Base-by-base conservation (phyloP, 1,139 yeast species). In the Eremothecium gossypii region DNA sequence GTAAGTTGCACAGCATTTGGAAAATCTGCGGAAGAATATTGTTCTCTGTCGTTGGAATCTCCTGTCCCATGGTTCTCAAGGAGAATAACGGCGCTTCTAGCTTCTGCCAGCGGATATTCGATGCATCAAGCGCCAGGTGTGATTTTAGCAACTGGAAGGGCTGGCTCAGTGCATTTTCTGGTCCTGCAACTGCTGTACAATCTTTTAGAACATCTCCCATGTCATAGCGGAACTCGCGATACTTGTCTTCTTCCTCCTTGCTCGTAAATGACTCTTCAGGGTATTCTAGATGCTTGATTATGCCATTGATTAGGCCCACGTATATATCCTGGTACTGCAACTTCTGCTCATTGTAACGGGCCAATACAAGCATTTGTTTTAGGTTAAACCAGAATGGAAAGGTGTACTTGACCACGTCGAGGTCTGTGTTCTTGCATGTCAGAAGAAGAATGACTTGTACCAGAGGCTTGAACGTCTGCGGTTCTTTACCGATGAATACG, bases 171-270 rank as follows among this genome's bases (percentile, higher is more conserved):
- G 96, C 87, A 34, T 64, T 68, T 4, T 76, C 66, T 2, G 94
- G 73, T 0, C 97, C 97, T 33, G 85, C 79, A 2, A 91, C 89
- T 1, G 85, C 83, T 53, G 96, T 85, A 64, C 97, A 87, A 60
- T 89, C 96, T 58, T 91, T 93, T 49, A 93, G 68, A 9, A 91
- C 95, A 60, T 91, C 97, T 27, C 97, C 97, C 84, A 91, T 85
- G 48, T 87, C 96, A 63, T 91, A 93, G 55, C 99, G 73, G 64
- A 89, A 91, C 43, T 86, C 94, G 55, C 85, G 80, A 61, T 93
- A 93, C 60, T 85, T 85, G 57, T 91, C 99, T 60, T 87, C 96
- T 45, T 78, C 84, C 61, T 87, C 96, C 38, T 62, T 65, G 12
- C 55, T 54, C 1, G 60, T 49, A 46, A 64, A 62, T 2, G 60